Evolutionary conservation across 768 basidiomycete species (phyloP), one percentile per base, ranked within the genome.

Genomic region (Phaffia australis): DNA sequence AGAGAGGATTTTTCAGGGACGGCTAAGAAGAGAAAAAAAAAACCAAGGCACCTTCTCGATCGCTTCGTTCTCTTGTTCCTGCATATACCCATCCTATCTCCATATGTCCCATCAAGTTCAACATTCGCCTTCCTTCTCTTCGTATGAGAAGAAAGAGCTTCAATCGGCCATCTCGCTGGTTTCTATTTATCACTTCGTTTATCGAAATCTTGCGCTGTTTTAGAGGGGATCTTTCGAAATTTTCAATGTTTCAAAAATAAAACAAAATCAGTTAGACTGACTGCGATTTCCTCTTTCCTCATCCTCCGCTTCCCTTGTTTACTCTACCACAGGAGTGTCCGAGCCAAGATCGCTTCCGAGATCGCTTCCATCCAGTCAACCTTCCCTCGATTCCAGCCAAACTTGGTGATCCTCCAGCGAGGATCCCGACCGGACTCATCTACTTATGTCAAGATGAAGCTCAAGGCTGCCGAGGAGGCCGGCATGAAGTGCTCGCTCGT

Each of bases 361-460:
- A 89, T 97, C 76, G 79, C 80, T 51, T 72, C 82, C 1, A 75
- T 85, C 56, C 85, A 87, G 73, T 77, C 82, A 3, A 80, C 79
- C 69, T 85, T 82, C 76, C 88, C 93, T n/a, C 87, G 87, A 25
- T 99, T 98, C 80, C 83, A 85, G 72, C 88, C 95, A 16, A 84
- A 86, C 75, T 83, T 99, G 21, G 88, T 84, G 71, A 90, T 99
- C 77, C 83, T 99, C 55, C 95, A 98, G 78, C 91, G 90, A 60
- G 95, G 95, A 63, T 84, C 85, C 35, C 87, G 89, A 66, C 85
- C 90, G 25, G 94, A 97, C 76, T 98, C 93, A 6, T 79, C 81
- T 23, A 85, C 86, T 51, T 99, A 99, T 78, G 86, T 99, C 71
- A 89, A 90, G 73, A 98, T 98, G 94, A 99, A 99, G 79, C 81